Conservation (phyloP, 2,329 filamentous ascomycete species). For the Diaporthe batatas region DNA sequence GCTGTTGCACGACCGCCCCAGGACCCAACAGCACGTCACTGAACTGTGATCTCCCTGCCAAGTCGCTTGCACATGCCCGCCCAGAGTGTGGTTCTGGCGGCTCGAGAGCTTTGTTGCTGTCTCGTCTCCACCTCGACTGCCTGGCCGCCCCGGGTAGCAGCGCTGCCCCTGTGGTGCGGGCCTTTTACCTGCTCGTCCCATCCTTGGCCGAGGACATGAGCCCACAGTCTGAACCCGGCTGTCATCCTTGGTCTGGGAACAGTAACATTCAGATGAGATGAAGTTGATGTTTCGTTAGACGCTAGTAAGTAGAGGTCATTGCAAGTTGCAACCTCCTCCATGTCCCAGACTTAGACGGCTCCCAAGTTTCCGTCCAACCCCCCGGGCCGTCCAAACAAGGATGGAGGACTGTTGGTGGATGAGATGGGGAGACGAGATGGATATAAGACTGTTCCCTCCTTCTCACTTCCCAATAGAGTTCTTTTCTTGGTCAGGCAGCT, state of each 20-base stretch:
- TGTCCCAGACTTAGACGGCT: slow-evolving; percentile 1
- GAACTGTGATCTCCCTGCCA: slow-evolving; percentile 26
- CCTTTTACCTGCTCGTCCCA: slow-evolving; percentile 23
- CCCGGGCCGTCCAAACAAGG: slow-evolving; percentile 34
- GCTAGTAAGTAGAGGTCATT: slow-evolving; percentile 21
- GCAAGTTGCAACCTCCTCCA: slow-evolving; percentile 21
- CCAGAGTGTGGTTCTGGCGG: background rate
- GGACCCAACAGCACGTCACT: slow-evolving; percentile 21
- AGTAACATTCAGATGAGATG: slow-evolving; percentile 30
- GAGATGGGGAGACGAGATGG: slow-evolving; percentile 33
- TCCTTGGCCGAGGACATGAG: slow-evolving; percentile 19
- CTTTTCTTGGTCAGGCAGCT: background rate
- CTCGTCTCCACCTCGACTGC: background rate
- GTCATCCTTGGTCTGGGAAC: slow-evolving; percentile 25
- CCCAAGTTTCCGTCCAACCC: slow-evolving; percentile 15
- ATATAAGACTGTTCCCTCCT: slow-evolving; percentile 34
- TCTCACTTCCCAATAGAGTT: background rate
- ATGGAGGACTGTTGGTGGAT: slow-evolving; percentile 19
- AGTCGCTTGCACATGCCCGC: slow-evolving; percentile 28
- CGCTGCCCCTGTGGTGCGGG: background rate
- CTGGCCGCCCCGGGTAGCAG: background rate
- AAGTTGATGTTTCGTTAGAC: slow-evolving; percentile 16
- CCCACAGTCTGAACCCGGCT: slow-evolving; percentile 21
- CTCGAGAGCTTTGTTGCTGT: background rate
- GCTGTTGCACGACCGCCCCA: slow-evolving; percentile 2